Conservation (phyloP, 306 rosid genomes). For the Medicago ruthenica region DNA sequence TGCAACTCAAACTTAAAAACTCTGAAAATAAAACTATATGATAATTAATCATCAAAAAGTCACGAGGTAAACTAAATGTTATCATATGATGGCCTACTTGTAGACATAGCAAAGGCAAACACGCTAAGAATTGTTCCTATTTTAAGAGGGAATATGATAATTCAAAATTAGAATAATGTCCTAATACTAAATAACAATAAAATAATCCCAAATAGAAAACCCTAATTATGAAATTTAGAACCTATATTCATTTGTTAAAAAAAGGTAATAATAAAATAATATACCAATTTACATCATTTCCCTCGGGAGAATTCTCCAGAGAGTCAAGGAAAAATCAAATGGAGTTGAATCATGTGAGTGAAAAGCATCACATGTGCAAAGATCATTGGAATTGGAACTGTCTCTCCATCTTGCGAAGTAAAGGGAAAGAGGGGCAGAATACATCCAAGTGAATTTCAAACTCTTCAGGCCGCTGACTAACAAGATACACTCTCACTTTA, state of each 20-base stretch:
- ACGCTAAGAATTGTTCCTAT: background rate
- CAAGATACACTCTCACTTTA: too few species aligned
- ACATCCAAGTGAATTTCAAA: too few species aligned
- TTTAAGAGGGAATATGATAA: background rate
- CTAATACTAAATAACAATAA: background rate
- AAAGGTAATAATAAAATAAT: background rate
- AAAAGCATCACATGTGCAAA: too few species aligned
- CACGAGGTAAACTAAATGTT: background rate
- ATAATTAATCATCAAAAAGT: slow-evolving; percentile 1
- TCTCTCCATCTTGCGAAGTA: too few species aligned
- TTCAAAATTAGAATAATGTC: background rate
- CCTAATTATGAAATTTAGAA: background rate
- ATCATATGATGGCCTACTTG: background rate
- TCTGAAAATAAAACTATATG: background rate
- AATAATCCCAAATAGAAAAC: background rate
- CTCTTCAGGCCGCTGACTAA: too few species aligned
- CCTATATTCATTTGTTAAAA: background rate
- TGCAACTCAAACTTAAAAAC: background rate
- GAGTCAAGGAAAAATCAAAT: background rate
- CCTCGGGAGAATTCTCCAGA: background rate
- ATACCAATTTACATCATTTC: background rate
- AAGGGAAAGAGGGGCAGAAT: too few species aligned
- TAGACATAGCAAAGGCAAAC: background rate
- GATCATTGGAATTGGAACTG: too few species aligned
- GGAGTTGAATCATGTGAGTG: background rate